Base-by-base conservation (phyloP, 345 rosid species). In the Nasturtium officinale region DNA sequence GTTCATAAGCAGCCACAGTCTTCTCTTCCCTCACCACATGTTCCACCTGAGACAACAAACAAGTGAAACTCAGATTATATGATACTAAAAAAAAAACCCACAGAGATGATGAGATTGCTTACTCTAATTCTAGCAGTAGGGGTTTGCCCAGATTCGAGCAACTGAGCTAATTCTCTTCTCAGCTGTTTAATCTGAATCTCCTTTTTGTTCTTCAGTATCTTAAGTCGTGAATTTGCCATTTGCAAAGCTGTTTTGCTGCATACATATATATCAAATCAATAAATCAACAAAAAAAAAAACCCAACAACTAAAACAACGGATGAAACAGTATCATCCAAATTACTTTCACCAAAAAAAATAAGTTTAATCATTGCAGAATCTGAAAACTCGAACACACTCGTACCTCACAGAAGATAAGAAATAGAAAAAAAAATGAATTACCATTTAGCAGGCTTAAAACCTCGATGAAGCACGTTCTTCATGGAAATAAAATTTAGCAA, bases 371-470 rank as follows among this genome's bases (percentile, higher is more conserved):
- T 35, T 23, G 12, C n/a, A 59, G 9, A 47, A 52, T 51, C 75
- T 50, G 50, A 13, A 48, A 15, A 7, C 6, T 43, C 6, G 12
- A 46, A 59, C 50, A 59, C 33, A 35, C 0, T 25, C 29, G 25
- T 15, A 72, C 11, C n/a, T 1, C n/a, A 57, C 2, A 17, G 9
- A 33, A 35, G 29, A 58, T 58, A 20, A 3, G 9, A 20, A 4
- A 6, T 5, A 43, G 18, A 16, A 9, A 2, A 2, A 21, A 7
- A 9, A 15, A 8, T 1, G 3, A 66, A 38, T 9, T 59, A 92
- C 96, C 98, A 94, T 83, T 94, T 91, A 0, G 95, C 92, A 33
- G 97, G 84, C 85, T 94, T 94, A 82, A 91, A 94, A 82, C 96
- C 87, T 79, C 77, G 81, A 58, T 88, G 88, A 35, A 91, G 89